Evolutionary conservation across 345 rosid genomes (phyloP).

Genomic region (Sonneratia alba): DNA sequence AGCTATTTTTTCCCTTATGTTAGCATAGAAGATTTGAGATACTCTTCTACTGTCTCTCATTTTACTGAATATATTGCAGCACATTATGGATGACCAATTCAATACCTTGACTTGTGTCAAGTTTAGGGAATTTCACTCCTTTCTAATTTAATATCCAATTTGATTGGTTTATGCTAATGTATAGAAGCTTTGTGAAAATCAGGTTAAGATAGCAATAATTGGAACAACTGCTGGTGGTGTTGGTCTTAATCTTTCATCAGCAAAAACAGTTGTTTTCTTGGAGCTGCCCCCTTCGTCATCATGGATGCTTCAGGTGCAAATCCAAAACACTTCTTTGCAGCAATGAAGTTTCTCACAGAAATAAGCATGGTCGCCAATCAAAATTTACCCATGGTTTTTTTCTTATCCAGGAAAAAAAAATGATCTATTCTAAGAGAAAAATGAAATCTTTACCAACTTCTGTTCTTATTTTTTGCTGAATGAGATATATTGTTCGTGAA

Average conservation of each 20-base stretch:
- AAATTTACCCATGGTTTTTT: background rate
- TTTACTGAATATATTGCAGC: background rate
- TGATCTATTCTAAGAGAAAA: background rate
- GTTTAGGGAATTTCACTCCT: background rate
- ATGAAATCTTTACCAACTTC: background rate
- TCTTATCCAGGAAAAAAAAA: background rate
- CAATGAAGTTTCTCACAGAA: background rate
- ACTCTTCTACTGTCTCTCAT: background rate
- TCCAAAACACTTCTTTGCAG: background rate
- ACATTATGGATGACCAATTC: background rate
- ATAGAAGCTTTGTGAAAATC: slow-evolving; percentile 9
- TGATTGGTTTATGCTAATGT: background rate
- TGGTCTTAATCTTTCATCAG: slow-evolving; percentile 91
- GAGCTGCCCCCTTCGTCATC: slow-evolving; percentile 87
- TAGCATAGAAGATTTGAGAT: slow-evolving; percentile 1
- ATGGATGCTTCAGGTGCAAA: slow-evolving; percentile 77
- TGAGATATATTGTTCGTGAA: slow-evolving; percentile 23
- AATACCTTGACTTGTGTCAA: background rate
- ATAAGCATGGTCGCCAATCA: background rate
- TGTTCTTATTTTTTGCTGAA: background rate
- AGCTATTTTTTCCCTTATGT: background rate
- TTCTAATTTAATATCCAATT: background rate
- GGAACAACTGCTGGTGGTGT: slow-evolving; percentile 92
- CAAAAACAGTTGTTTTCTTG: slow-evolving; percentile 76
- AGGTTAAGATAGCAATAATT: slow-evolving; percentile 82